A percentile compares a stretch with the other conserved stretches of the same genome.
Conservation (phyloP, 345 rosid species). For the Pseudoturritis turrita region DNA sequence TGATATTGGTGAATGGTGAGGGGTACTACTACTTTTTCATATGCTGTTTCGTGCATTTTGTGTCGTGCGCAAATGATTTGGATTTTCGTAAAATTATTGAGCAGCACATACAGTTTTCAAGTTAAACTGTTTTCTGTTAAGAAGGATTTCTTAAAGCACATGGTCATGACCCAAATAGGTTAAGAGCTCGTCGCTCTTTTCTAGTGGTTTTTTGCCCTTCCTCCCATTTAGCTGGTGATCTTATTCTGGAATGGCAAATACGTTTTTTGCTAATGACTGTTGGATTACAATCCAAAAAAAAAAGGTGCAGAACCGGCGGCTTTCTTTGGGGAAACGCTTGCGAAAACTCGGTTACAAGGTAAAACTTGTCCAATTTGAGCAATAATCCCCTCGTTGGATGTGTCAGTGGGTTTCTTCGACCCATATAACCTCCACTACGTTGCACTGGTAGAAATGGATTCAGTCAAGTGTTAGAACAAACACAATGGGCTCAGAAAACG, state of each 20-base stretch:
- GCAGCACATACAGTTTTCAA: too few relatives aligned
- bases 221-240: background rate
- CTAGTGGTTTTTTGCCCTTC: constrained; percentile 1
- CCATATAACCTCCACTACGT: constrained; percentile 18
- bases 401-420: constrained; percentile 28
- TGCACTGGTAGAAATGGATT: constrained; percentile 1
- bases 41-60: background rate
- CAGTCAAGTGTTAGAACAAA: constrained; percentile 7
- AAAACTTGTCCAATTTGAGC: constrained; percentile 27
- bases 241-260: background rate
- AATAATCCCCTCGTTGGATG: constrained; percentile 5
- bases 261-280: constrained; percentile 14
- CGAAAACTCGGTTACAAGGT: constrained; percentile 37
- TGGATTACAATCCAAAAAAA: constrained; percentile 16
- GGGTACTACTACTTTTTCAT: background rate
- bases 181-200: constrained; percentile 13
- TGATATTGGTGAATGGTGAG: background rate
- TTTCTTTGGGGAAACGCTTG: constrained; percentile 37
- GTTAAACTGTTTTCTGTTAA: background rate
- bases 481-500: background rate
- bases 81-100: too few relatives aligned
- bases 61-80: too few relatives aligned
- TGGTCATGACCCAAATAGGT: constrained; percentile 1
- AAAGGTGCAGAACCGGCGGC: constrained; percentile 33
- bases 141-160: constrained; percentile 11